Conservation (phyloP, 352 stramenopile species). For the Pythium inflatum region DNA sequence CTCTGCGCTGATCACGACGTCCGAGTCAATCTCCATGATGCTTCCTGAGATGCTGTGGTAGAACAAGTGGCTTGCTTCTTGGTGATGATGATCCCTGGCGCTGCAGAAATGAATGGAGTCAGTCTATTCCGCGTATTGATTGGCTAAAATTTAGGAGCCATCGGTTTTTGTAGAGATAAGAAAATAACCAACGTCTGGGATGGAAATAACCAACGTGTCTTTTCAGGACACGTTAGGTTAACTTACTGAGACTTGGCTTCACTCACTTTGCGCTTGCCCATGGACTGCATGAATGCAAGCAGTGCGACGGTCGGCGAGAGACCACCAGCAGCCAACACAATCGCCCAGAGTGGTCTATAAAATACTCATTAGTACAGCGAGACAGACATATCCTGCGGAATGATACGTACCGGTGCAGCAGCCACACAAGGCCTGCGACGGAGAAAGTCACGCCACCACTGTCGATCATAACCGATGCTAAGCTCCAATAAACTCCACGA, state of each 20-base stretch:
- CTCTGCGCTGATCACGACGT: constrained; percentile 62
- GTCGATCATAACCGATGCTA: no score
- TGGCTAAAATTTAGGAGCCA: constrained; percentile 23
- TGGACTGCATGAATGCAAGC: constrained; percentile 31
- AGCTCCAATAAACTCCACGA: no score
- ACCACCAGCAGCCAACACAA: constrained; percentile 39
- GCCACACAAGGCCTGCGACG: constrained; percentile 50
- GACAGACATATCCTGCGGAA: not conserved
- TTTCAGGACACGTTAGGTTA: constrained; percentile 27
- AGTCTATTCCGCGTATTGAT: constrained; percentile 23
- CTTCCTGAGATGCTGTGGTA: not conserved
- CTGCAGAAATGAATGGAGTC: constrained; percentile 35
- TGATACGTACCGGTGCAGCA: constrained; percentile 49
- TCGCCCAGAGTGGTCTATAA: constrained; percentile 54
- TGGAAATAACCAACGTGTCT: not conserved
- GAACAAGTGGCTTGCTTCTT: constrained; percentile 19
- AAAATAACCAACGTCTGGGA: constrained; percentile 25
- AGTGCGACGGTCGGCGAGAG: constrained; percentile 39
- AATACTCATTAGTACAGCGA: no score
- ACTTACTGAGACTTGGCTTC: constrained; percentile 24
- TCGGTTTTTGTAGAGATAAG: constrained; percentile 8
- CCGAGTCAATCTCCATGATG: constrained; percentile 76
- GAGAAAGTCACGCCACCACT: constrained; percentile 58
- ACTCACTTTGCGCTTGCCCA: not conserved
- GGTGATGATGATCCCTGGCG: not conserved